phyloP scores from a whole-genome alignment of 768 basidiomycete species.

The Suillus brevipes region DNA sequence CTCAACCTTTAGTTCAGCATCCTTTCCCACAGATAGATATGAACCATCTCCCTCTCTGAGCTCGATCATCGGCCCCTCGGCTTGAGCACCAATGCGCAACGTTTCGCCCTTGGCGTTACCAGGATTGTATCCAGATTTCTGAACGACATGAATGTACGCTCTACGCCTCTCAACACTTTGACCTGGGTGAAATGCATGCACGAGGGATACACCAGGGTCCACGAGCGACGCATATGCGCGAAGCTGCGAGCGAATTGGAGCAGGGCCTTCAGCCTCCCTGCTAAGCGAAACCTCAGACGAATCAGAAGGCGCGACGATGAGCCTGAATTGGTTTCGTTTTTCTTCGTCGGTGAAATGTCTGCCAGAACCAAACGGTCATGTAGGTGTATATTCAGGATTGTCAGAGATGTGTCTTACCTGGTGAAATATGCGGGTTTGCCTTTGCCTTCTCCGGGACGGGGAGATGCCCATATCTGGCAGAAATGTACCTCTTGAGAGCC shows the following conservation, averaged over 20 bases:
- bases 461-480: constrained; percentile 70
- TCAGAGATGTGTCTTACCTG: constrained; percentile 39
- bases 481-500: constrained; percentile 53
- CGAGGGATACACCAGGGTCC: constrained; percentile 52
- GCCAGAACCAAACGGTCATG: neutral
- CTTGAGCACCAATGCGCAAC: constrained; percentile 50
- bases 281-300: constrained; percentile 55
- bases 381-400: neutral
- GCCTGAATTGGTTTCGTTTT: constrained; percentile 71
- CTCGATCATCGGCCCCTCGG: constrained; percentile 44
- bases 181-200: constrained; percentile 44
- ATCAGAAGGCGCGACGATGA: constrained; percentile 74
- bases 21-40: constrained; percentile 56
- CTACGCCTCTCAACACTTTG: constrained; percentile 43
- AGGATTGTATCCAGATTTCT: constrained; percentile 79
- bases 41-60: constrained; percentile 88
- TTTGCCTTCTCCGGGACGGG: constrained; percentile 32
- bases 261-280: constrained; percentile 74
- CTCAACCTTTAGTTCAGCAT: constrained; percentile 42
- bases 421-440: constrained; percentile 79
- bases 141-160: constrained; percentile 84
- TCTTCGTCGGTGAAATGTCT: constrained; percentile 79
- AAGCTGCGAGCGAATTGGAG: constrained; percentile 73
- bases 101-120: constrained; percentile 54
- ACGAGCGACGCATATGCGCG: constrained; percentile 77